Base-by-base conservation (phyloP, 176 grass and related monocot species). In the Bromus sterilis region DNA sequence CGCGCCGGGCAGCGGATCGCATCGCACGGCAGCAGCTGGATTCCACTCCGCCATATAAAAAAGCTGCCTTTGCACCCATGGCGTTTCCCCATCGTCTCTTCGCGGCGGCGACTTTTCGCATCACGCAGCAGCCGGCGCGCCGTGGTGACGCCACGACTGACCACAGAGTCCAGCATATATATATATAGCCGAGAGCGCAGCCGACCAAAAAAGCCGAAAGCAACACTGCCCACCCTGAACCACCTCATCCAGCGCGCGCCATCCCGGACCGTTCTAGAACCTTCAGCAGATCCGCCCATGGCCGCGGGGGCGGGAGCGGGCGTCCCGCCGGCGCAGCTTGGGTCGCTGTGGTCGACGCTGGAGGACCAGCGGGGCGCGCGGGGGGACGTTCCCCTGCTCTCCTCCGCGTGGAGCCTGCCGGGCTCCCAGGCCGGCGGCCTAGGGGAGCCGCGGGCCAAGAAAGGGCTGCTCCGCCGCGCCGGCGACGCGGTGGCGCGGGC, bases 271-370 rank as follows among this genome's bases (percentile, higher is more conserved):
- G 31, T 46, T 41, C 33, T 30, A 62, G 56, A 76, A 61, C 23
- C 66, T 51, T 37, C 59, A 48, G n/a, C 55, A 29, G 37, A 13
- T 32, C 42, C 26, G 6, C 10, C 61, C 56, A 78, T 76, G 87
- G 49, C 28, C 20, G 41, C 11, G 20, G 11, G 49, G 33, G 80
- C 21, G 36, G n/a, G n/a, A n/a, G 66, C 66, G 66, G 66, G 66
- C 20, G 9, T 15, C 26, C 18, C 79, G 11, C 87, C 70, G 48
- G 72, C 42, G 56, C 83, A 61, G 55, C 73, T 82, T 21, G 83
- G 83, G 15, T 57, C 87, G 57, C 83, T 89, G 43, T 86, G 87
- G 87, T 82, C 78, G 44, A 86, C 78, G 73, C 83, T 89, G 43
- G 88, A 86, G 83, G 88, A 89, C 66, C 88, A 89, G 83, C 83